phyloP scores from a whole-genome alignment of 2,329 filamentous ascomycete genomes.

The Sporothrix brunneoviolacea region DNA sequence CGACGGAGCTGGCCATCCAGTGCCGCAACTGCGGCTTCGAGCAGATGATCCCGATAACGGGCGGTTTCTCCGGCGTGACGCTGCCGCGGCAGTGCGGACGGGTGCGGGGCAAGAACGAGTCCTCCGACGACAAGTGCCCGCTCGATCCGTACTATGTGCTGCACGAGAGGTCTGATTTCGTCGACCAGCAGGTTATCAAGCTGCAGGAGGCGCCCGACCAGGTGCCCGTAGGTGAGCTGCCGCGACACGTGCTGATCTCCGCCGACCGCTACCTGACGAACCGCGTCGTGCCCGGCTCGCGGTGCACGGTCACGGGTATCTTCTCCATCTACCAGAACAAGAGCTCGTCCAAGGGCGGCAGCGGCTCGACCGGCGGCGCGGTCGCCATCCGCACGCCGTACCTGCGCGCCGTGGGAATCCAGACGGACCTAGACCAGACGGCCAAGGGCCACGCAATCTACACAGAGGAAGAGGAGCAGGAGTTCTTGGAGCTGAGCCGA shows the following conservation, averaged over 20 bases:
- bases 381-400: slow-evolving; percentile 96
- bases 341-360: slow-evolving; percentile 55
- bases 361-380: slow-evolving; percentile 64
- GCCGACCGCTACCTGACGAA: slow-evolving; percentile 97
- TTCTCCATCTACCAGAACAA: slow-evolving; percentile 98
- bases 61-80: slow-evolving; percentile 81
- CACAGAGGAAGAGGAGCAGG: slow-evolving; percentile 93
- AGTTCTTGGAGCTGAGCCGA: slow-evolving; percentile 86
- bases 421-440: slow-evolving; percentile 82
- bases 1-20: slow-evolving; percentile 76
- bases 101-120: slow-evolving; percentile 56
- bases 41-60: slow-evolving; percentile 64
- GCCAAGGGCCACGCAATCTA: slow-evolving; percentile 79
- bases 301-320: slow-evolving; percentile 92
- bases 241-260: slow-evolving; percentile 88
- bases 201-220: slow-evolving; percentile 96
- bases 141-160: slow-evolving; percentile 93
- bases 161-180: slow-evolving; percentile 89
- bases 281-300: slow-evolving; percentile 86
- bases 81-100: slow-evolving; percentile 74
- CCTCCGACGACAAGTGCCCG: slow-evolving; percentile 69
- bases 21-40: slow-evolving; percentile 79
- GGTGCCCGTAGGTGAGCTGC: slow-evolving; percentile 92
- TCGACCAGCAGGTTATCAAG: slow-evolving; percentile 97
- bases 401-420: slow-evolving; percentile 84